These are phyloP conservation scores for Mycosphaerella sp. DNA, from an alignment of 2,329 filamentous ascomycete genomes.

Conservation along the genomic window DNA sequence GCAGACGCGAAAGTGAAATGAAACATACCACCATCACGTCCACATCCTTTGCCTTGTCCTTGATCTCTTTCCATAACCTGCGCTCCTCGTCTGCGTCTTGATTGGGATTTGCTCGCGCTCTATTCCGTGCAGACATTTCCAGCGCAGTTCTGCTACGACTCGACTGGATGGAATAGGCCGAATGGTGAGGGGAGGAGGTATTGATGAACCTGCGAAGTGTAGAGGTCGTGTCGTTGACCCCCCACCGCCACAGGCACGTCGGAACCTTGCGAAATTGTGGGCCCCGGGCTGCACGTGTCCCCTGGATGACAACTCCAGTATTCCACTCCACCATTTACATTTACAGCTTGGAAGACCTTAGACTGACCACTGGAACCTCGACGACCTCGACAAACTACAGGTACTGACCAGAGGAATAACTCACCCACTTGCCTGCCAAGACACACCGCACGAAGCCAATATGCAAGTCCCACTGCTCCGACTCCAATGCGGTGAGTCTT, in stretches of 20 bases:
- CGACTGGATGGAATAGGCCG: no score
- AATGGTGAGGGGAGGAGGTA: background rate
- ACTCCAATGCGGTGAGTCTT: constrained; percentile 62
- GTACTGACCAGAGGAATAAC: no score
- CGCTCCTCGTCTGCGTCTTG: constrained; percentile 48
- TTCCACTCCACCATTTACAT: no score
- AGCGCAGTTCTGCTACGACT: background rate
- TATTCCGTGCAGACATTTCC: constrained; percentile 43
- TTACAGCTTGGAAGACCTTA: no score
- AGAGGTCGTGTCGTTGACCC: no score
- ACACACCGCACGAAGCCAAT: constrained; percentile 15
- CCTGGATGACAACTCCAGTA: no score
- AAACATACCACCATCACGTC: constrained; percentile 44
- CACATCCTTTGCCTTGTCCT: constrained; percentile 41
- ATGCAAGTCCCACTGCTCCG: constrained; percentile 79
- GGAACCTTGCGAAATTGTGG: no score
- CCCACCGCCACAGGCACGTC: no score
- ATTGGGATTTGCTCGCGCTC: constrained; percentile 41
- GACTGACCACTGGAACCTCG: no score
- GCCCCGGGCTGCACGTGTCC: no score
- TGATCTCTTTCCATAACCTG: constrained; percentile 45
- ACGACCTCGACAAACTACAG: background rate
- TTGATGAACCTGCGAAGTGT: background rate
- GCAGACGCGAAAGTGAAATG: background rate
- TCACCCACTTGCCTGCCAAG: no score